These are phyloP conservation scores for Mycena belliarum DNA, from an alignment of 768 basidiomycete species.

Conservation along the genomic window DNA sequence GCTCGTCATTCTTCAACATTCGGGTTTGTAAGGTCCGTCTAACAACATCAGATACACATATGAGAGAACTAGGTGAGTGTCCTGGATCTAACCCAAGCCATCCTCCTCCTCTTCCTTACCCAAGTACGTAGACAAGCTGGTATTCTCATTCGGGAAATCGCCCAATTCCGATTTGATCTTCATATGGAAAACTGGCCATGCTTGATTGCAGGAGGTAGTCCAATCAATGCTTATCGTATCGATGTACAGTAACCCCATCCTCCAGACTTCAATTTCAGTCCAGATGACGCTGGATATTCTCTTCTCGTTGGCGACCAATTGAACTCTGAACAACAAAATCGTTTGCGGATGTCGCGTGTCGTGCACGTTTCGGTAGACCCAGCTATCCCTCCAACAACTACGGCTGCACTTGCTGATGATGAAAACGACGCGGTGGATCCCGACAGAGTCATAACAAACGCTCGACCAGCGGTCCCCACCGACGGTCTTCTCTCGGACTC, in stretches of 20 bases:
- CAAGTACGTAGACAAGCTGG: constrained; percentile 63
- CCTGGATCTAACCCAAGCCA: not conserved
- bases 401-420: constrained; percentile 41
- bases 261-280: constrained; percentile 88
- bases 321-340: constrained; percentile 51
- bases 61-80: constrained; percentile 69
- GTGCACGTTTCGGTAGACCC: constrained; percentile 73
- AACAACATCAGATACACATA: constrained; percentile 62
- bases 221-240: not conserved
- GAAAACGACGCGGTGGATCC: constrained; percentile 61
- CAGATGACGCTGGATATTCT: constrained; percentile 80
- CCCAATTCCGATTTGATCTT: constrained; percentile 52
- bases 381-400: constrained; percentile 34
- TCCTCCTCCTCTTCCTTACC: not conserved
- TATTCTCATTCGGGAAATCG: constrained; percentile 68
- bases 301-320: constrained; percentile 67
- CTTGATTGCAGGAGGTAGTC: constrained; percentile 79
- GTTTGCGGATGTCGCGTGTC: constrained; percentile 63
- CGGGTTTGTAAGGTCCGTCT: not conserved
- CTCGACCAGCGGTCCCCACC: constrained; percentile 52
- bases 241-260: not conserved
- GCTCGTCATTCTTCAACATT: constrained; percentile 24
- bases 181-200: constrained; percentile 66
- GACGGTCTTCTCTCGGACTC: constrained; percentile 71
- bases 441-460: constrained; percentile 72